Evolutionary conservation across 139 green algal genomes (phyloP), one percentile per base, ranked within the genome.

Genomic region (Chlorella sp.): DNA sequence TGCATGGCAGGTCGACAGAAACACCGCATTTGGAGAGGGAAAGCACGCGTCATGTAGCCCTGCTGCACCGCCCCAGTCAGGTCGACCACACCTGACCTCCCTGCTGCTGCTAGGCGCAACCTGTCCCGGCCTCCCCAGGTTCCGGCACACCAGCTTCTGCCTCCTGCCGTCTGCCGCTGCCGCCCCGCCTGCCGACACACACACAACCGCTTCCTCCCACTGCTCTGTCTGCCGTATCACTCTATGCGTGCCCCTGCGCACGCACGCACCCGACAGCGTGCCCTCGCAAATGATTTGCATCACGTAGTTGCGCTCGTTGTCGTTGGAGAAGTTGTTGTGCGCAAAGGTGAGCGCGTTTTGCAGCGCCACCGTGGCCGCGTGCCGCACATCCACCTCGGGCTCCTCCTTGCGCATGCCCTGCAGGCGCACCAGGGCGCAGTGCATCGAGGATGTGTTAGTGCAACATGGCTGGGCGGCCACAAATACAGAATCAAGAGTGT

Each of bases 321-420:
- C 94, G 32, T 98, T 98, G 61, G 97, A 94, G 91, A 99, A 99
- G 92, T 99, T 99, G 84, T 95, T 96, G 69, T 95, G 85, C 11
- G 98, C 97, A 93, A 99, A 99, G 86, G 98, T 95, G 14, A 99
- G 94, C 3, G 98, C 98, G 87, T 99, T 99, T 81, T 90, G 94
- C 68, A 99, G 95, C 48, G 98, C 98, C 18, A 84, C 91, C 12
- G 96, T 99, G 82, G 98, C 98, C 34, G 97, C 97, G 16, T 98
- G 92, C 36, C 98, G 94, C 28, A 99, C 94, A 12, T 98, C 94
- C 69, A 85, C 89, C 83, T 96, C 94, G 7, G 92, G 83, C 95
- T 99, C 97, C 22, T 95, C 94, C 61, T 95, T 92, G 18, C 95
- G 91, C 96, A 99, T 99, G 42, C 96, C 96, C 37, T 95, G 91